Conservation (phyloP, 495 filamentous ascomycete species). For the Cudoniella acicularis region DNA sequence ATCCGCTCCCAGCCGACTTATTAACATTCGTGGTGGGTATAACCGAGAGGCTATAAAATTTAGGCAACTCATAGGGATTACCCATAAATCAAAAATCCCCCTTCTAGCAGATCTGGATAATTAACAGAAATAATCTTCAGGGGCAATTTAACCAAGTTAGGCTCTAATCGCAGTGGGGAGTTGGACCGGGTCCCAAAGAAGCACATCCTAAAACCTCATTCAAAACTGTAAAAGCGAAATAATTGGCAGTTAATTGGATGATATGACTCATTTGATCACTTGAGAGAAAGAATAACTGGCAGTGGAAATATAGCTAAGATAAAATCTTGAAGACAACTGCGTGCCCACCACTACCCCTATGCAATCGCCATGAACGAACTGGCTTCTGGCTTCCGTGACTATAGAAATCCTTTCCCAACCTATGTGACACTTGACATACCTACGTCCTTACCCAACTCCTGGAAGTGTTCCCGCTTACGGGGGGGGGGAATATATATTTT, state of each 20-base stretch:
- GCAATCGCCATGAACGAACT: background rate
- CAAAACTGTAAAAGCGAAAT: too few species aligned
- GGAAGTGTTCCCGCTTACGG: background rate
- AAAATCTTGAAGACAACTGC: too few species aligned
- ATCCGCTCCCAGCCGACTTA: background rate
- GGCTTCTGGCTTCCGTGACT: background rate
- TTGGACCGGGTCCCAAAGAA: too few species aligned
- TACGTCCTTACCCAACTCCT: background rate
- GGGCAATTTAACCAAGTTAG: too few species aligned
- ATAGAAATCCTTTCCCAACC: background rate
- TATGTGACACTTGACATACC: background rate
- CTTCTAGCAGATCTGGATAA: background rate
- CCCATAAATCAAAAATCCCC: background rate
- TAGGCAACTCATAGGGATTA: background rate
- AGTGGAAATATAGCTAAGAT: too few species aligned
- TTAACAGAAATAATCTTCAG: background rate
- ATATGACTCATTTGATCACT: too few species aligned
- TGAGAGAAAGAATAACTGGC: too few species aligned
- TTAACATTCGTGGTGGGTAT: too few species aligned
- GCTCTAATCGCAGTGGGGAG: too few species aligned
- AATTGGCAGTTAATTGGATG: too few species aligned
- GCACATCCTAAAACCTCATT: too few species aligned
- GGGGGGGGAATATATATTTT: background rate
- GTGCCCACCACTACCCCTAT: too few species aligned
- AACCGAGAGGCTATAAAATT: background rate